phyloP scores from a whole-genome alignment of 164 flowering plant genomes.

The Aristolochia californica region DNA sequence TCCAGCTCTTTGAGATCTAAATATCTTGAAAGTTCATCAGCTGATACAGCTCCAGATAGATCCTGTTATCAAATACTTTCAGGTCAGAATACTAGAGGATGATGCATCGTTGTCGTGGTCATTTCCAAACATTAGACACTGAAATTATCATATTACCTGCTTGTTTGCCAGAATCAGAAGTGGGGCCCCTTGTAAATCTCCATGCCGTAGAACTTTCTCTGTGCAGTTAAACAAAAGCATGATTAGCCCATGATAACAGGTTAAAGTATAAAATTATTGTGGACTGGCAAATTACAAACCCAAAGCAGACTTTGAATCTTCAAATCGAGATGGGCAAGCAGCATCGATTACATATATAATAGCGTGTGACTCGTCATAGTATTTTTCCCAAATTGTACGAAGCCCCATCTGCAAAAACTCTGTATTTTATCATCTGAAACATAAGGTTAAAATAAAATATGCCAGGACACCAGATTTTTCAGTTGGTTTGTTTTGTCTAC shows the following conservation, averaged over 20 bases:
- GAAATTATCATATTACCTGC: conserved; percentile 43
- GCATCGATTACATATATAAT: conserved; percentile 89
- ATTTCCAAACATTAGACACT: neutral
- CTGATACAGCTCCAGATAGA: conserved; percentile 58
- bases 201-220: conserved; percentile 88
- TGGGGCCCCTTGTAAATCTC: conserved; percentile 93
- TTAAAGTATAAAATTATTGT: too few relatives aligned
- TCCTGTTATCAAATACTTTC: conserved; percentile 42
- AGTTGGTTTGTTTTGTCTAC: conserved; percentile 24
- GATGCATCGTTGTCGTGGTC: neutral
- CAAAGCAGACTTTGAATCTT: conserved; percentile 93
- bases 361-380: conserved; percentile 99
- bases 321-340: conserved; percentile 81
- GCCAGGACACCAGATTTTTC: too few relatives aligned
- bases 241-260: conserved; percentile 2
- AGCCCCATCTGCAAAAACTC: conserved; percentile 58
- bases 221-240: conserved; percentile 10
- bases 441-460: too few relatives aligned
- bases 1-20: conserved; percentile 89
- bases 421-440: neutral
- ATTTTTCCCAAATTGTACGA: conserved; percentile 97
- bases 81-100: neutral
- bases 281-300: conserved; percentile 32
- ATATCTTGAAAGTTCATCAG: conserved; percentile 81
- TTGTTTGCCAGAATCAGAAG: conserved; percentile 85